phyloP scores from a whole-genome alignment of 495 filamentous ascomycete species.

The Friedmanniomyces simplex region DNA sequence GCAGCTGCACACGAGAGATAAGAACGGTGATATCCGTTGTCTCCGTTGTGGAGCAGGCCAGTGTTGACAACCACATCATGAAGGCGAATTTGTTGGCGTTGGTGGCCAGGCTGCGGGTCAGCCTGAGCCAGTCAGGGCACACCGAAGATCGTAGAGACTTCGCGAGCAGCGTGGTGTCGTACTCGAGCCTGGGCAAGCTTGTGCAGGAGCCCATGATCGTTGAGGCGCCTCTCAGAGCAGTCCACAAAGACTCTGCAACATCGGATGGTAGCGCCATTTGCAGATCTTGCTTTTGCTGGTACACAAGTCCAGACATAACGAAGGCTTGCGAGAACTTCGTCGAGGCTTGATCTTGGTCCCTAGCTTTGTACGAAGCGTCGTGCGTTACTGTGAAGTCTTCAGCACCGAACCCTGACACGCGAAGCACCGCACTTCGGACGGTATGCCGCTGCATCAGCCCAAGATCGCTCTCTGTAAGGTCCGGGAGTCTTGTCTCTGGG shows the following conservation, averaged over 20 bases:
- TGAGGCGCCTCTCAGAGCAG: too few relatives aligned
- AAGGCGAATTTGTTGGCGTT: constrained; percentile 8
- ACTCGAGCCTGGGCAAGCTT: too few relatives aligned
- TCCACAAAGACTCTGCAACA: neutral
- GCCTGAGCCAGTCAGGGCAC: neutral
- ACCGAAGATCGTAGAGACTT: neutral
- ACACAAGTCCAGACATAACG: neutral
- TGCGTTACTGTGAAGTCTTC: constrained; percentile 33
- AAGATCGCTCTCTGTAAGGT: neutral
- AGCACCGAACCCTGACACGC: constrained; percentile 44
- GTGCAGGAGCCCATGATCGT: too few relatives aligned
- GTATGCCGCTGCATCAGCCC: constrained; percentile 33
- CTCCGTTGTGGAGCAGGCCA: too few relatives aligned
- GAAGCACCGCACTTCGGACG: constrained; percentile 40
- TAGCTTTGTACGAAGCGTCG: constrained; percentile 30
- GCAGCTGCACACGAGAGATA: too few relatives aligned
- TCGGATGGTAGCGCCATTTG: neutral
- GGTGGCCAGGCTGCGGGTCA: neutral
- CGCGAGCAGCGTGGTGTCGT: neutral
- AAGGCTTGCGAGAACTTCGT: neutral
- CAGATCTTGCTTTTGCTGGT: neutral
- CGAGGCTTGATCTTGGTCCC: constrained; percentile 3
- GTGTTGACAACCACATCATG: too few relatives aligned
- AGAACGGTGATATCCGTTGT: too few relatives aligned
- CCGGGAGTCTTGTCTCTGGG: neutral